Evolutionary conservation across 495 filamentous ascomycete genomes (phyloP).

Genomic region (Umbilicaria muhlenbergii): DNA sequence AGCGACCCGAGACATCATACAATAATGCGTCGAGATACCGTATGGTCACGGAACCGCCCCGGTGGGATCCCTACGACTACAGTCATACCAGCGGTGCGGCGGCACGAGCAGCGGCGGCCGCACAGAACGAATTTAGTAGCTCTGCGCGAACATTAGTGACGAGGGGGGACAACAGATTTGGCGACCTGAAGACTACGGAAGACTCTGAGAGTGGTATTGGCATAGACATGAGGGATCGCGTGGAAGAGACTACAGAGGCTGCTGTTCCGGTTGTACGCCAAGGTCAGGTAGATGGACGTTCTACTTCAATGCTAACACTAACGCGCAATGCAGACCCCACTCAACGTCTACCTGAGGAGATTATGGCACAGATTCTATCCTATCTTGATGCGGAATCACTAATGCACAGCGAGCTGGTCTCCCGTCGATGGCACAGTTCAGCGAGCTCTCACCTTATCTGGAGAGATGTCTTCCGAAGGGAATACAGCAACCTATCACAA

Average conservation of each 20-base stretch:
- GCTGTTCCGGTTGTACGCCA: conserved; percentile 25
- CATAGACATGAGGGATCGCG: conserved; percentile 44
- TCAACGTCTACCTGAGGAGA: conserved; percentile 48
- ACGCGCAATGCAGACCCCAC: conserved; percentile 45
- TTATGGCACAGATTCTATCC: conserved; percentile 55
- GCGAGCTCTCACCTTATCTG: conserved; percentile 55
- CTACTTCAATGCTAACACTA: conserved; percentile 15
- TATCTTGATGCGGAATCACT: conserved; percentile 55
- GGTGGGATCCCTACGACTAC: conserved; percentile 5
- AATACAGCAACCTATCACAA: conserved; percentile 26
- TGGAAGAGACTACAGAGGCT: conserved; percentile 24
- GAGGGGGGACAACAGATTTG: conserved; percentile 10
- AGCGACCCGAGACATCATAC: not conserved
- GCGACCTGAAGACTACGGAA: conserved; percentile 22
- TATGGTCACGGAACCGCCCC: not conserved
- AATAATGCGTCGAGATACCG: not conserved
- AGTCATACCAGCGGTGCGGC: conserved; percentile 46
- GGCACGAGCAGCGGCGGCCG: conserved; percentile 51
- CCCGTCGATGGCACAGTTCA: conserved; percentile 42
- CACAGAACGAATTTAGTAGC: conserved; percentile 44
- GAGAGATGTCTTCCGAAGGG: conserved; percentile 57
- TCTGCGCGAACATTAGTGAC: conserved; percentile 17
- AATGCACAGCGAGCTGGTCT: conserved; percentile 44
- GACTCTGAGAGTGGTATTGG: conserved; percentile 72
- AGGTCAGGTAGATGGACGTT: conserved; percentile 18